phyloP scores from a whole-genome alignment of 2,329 filamentous ascomycete genomes.

The Dissoconium aciculare region DNA sequence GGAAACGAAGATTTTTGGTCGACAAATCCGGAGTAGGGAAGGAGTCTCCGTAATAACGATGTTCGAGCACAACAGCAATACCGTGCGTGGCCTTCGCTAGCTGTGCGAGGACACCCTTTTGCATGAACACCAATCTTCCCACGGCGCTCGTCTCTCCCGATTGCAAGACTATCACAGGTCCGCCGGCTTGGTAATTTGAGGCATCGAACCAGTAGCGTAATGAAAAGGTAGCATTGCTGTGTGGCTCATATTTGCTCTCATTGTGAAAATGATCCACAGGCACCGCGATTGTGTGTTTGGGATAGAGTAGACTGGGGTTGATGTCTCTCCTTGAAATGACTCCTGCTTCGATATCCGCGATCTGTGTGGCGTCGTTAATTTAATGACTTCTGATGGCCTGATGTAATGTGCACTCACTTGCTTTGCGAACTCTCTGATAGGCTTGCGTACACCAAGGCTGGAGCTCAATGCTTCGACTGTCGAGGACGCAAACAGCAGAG shows the following conservation, averaged over 20 bases:
- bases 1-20: conserved; percentile 59
- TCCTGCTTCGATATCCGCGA: neutral
- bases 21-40: conserved; percentile 52
- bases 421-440: neutral
- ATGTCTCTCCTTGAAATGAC: neutral
- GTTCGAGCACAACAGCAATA: conserved; percentile 67
- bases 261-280: conserved; percentile 75
- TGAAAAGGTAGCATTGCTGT: conserved; percentile 51
- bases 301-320: conserved; percentile 24
- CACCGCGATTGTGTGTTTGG: conserved; percentile 38
- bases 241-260: conserved; percentile 61
- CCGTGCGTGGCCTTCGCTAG: conserved; percentile 57
- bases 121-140: conserved; percentile 52
- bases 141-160: conserved; percentile 53
- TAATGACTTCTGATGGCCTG: neutral
- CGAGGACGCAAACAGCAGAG: neutral
- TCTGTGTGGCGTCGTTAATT: neutral
- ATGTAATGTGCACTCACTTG: neutral
- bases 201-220: conserved; percentile 76
- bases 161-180: conserved; percentile 65
- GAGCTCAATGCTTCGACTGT: neutral
- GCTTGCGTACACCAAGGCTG: neutral
- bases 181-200: conserved; percentile 57
- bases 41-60: conserved; percentile 72
- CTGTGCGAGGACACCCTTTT: conserved; percentile 62